These are phyloP conservation scores for Anethum foeniculum DNA, from an alignment of 140 eudicot species.

Conservation along the genomic window DNA sequence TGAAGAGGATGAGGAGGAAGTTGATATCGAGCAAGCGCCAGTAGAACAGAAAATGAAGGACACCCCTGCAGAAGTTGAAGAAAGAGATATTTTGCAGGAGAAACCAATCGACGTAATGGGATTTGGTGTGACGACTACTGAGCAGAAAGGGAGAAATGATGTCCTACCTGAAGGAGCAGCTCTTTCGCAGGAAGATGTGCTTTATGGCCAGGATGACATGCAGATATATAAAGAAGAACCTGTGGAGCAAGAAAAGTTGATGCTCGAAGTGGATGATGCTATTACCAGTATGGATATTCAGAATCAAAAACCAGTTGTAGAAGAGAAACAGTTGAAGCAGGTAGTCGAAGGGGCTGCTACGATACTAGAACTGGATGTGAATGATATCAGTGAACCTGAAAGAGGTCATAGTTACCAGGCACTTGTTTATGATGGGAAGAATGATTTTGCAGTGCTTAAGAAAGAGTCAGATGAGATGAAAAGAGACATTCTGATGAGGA, in stretches of 20 bases:
- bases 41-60: constrained; percentile 8
- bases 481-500: not conserved
- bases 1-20: not conserved
- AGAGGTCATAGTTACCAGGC: not conserved
- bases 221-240: not conserved
- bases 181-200: not conserved
- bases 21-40: not conserved
- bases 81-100: not conserved
- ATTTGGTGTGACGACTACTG: not conserved
- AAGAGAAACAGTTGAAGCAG: constrained; percentile 12
- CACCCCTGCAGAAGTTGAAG: not conserved
- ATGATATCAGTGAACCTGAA: not conserved
- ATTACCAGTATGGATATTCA: not conserved
- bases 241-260: not conserved
- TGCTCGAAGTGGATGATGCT: not conserved
- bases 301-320: not conserved
- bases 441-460: not conserved
- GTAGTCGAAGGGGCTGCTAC: constrained; percentile 4
- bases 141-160: not conserved
- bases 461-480: not conserved
- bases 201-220: not conserved
- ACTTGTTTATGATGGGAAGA: not conserved
- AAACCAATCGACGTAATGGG: not conserved
- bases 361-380: constrained; percentile 6
- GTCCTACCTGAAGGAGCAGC: not conserved